Base-by-base conservation (phyloP, 1,284 basidiomycete genomes). In the Fomitopsis schrenkii region DNA sequence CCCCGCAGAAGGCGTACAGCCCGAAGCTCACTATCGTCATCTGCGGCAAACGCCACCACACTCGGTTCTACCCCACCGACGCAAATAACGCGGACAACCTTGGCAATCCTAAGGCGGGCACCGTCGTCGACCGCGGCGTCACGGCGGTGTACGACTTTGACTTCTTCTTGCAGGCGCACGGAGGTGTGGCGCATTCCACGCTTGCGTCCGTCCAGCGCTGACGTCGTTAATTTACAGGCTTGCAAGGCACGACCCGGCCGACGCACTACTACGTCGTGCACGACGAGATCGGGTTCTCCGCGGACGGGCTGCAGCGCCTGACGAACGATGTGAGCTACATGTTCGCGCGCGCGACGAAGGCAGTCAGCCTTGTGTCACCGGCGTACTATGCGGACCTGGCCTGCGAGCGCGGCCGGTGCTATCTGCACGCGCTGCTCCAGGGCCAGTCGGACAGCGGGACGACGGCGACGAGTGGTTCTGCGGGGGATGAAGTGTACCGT, bases 31-130 rank as follows among this genome's bases (percentile, higher is more conserved):
- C 86, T 9, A 88, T 93, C 64, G 83, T 93, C 63, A 83, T 93
- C 60, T 93, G 90, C 70, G 86, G 88, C 22, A 94, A 94, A 75
- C 83, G 92, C 1, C 93, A 94, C 66, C 90, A 94, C 70, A 91
- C 91, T 10, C 86, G 91, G 14, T 93, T 94, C 77, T 93, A 85
- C 70, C 90, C 91, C 3, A 87, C 84, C 3, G 79, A 83, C 40
- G 71, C 71, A 2, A 68, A 68, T 10, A 74, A 83, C 44, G 88
- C 84, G 0, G 88, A 87, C 59, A 55, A 66, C 1, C 82, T 89
- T 59, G 88, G 87, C 0, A 93, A 93, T 63, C 86, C 89, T 1
- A 80, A 79, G 56, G 81, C 90, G 5, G 90, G 90, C 7, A 91
- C 90, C 10, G 87, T 92, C 22, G 90, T 92, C 57, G 90, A 93